Evolutionary conservation across 2,329 filamentous ascomycete genomes (phyloP).

Genomic region (Aspergillus clavatus): DNA sequence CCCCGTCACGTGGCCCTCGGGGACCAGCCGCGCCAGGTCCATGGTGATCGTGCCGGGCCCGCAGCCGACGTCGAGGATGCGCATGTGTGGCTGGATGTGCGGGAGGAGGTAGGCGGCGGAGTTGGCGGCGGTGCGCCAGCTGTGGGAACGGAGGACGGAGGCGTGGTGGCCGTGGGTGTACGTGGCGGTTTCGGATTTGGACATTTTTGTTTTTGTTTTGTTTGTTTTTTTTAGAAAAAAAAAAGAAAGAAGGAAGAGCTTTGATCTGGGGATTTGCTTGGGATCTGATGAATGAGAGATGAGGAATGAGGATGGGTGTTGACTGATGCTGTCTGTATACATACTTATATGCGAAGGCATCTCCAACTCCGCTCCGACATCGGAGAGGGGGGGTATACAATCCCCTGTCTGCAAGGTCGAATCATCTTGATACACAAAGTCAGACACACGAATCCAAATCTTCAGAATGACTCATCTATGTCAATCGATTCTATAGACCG

Average conservation of each 20-base stretch:
- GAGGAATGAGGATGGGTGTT: no score
- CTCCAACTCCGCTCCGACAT: not conserved
- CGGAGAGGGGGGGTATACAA: not conserved
- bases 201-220: no score
- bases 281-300: not conserved
- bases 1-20: slow-evolving; percentile 35
- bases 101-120: slow-evolving; percentile 36
- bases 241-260: no score
- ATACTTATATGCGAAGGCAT: not conserved
- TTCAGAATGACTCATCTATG: not conserved
- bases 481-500: not conserved
- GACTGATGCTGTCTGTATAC: not conserved
- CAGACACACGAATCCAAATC: no score
- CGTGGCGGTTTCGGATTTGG: not conserved
- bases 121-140: slow-evolving; percentile 30
- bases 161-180: slow-evolving; percentile 37
- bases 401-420: not conserved
- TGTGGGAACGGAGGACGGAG: slow-evolving; percentile 30
- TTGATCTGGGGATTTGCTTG: not conserved
- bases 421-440: no score
- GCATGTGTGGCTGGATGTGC: slow-evolving; percentile 29
- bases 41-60: slow-evolving; percentile 41
- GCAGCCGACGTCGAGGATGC: slow-evolving; percentile 41
- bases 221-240: no score
- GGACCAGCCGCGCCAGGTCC: slow-evolving; percentile 34